Base-by-base conservation (phyloP, 805 yeast species). In the Wickerhamiella parazyma region DNA sequence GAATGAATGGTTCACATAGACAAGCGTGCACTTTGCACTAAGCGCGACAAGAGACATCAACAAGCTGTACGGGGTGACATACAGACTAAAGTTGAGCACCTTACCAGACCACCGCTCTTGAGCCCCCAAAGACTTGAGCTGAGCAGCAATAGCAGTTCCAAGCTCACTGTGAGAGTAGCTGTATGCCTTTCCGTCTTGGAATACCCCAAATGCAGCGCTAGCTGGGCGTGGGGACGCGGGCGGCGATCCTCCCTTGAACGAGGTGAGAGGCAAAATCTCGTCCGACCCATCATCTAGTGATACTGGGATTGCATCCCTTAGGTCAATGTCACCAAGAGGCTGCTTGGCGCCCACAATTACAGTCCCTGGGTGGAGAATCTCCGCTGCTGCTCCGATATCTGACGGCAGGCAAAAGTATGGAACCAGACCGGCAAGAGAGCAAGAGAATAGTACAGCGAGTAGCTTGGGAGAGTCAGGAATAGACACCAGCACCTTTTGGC, bases 101-200 rank as follows among this genome's bases (percentile, higher is more conserved):
- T 46, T 47, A 42, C 64, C 68, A 0, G 21, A 46, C 60, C 63
- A 56, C 31, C 53, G 56, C 36, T 58, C 54, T 12, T 54, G 51
- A 11, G 48, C 44, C 1, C 63, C 64, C 17, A 63, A 49, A 1
- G 55, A 55, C 18, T 58, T 54, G 39, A 63, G 44, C 47, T 64
- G 67, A 6, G 63, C 56, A 1, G 66, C 66, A 8, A 64, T 49
- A 1, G 66, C 58, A 1, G 60, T 48, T 6, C 63, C 63, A 14
- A 64, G 47, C 31, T 54, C 52, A 28, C 45, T 41, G 33, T 53
- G 50, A n/a, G 51, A 26, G 42, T 52, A 49, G 10, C 33, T 11
- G 12, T 4, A 9, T 14, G 33, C 10, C 3, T 38, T 38, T 29
- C 26, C 33, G 34, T 44, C 41, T 17, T 21, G 14, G 22, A 20